Evolutionary conservation across 805 yeast genomes (phyloP).

Genomic region (Monosporozyma yasuniensis): DNA sequence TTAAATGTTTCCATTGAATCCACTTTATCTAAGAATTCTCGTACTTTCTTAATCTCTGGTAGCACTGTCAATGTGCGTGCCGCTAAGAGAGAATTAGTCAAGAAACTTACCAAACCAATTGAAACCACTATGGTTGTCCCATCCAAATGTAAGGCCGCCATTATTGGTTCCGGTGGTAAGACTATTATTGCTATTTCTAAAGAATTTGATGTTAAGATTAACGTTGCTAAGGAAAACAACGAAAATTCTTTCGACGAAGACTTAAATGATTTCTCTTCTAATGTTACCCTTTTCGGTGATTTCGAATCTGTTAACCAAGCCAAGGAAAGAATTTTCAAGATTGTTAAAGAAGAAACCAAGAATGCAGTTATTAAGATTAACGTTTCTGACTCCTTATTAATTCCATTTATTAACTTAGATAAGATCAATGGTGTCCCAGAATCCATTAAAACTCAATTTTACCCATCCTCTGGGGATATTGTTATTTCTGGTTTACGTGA

Average conservation of each 20-base stretch:
- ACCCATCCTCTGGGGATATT: slow-evolving; percentile 32
- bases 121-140: slow-evolving; percentile 58
- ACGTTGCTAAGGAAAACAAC: slow-evolving; percentile 30
- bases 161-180: slow-evolving; percentile 84
- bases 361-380: slow-evolving; percentile 41
- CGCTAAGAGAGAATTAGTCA: slow-evolving; percentile 70
- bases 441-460: slow-evolving; percentile 21
- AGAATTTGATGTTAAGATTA: slow-evolving; percentile 65
- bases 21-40: slow-evolving; percentile 66
- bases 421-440: slow-evolving; percentile 9
- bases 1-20: slow-evolving; percentile 65
- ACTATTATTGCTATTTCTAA: slow-evolving; percentile 71
- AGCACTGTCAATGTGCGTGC: slow-evolving; percentile 50
- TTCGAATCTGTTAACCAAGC: slow-evolving; percentile 74
- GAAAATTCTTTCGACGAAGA: slow-evolving; percentile 43
- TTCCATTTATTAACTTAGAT: slow-evolving; percentile 27
- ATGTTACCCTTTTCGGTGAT: slow-evolving; percentile 71
- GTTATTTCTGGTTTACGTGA: slow-evolving; percentile 65
- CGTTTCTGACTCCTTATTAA: slow-evolving; percentile 33
- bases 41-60: slow-evolving; percentile 81
- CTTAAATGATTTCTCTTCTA: slow-evolving; percentile 48
- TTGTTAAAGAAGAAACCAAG: slow-evolving; percentile 70
- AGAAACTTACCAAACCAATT: slow-evolving; percentile 70
- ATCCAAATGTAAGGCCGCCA: slow-evolving; percentile 60
- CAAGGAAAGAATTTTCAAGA: slow-evolving; percentile 54